Percentiles rank a stretch among this genome's conserved stretches.
phyloP scores from a whole-genome alignment of 257 asterid genomes.

The Solanum clarkiae region DNA sequence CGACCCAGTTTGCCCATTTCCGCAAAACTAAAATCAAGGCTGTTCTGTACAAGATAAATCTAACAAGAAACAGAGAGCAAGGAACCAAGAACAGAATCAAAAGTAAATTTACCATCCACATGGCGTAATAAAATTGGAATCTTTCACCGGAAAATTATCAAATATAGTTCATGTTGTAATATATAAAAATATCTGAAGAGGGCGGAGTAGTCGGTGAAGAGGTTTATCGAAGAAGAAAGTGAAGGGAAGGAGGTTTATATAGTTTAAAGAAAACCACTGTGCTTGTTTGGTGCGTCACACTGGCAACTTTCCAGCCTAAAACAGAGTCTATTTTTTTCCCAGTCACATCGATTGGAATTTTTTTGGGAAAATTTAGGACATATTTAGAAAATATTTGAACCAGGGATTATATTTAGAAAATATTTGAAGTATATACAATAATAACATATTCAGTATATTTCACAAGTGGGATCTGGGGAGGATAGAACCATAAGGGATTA shows the following conservation, averaged over 20 bases:
- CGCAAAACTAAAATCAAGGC: conserved; percentile 47
- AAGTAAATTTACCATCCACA: conserved; percentile 19
- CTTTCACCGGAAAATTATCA: neutral
- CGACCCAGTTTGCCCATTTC: conserved; percentile 37
- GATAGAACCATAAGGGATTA: too few relatives aligned
- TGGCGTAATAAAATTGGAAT: neutral
- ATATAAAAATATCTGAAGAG: neutral
- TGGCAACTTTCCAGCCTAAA: conserved; percentile 9
- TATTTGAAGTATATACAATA: too few relatives aligned
- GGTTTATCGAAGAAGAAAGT: neutral
- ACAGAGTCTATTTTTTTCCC: neutral
- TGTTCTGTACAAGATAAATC: conserved; percentile 49
- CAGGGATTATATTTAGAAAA: too few relatives aligned
- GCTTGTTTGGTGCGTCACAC: neutral
- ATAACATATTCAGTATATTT: too few relatives aligned
- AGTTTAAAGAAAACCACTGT: neutral
- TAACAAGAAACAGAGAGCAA: conserved; percentile 14
- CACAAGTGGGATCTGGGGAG: too few relatives aligned
- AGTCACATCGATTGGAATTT: neutral
- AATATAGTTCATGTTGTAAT: neutral
- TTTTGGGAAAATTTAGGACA: too few relatives aligned
- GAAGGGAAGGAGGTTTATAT: neutral
- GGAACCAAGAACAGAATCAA: conserved; percentile 5
- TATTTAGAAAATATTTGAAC: too few relatives aligned
- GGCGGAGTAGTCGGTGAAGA: neutral